Evolutionary conservation across 345 rosid species (phyloP).

Genomic region (Lepidium africanum): DNA sequence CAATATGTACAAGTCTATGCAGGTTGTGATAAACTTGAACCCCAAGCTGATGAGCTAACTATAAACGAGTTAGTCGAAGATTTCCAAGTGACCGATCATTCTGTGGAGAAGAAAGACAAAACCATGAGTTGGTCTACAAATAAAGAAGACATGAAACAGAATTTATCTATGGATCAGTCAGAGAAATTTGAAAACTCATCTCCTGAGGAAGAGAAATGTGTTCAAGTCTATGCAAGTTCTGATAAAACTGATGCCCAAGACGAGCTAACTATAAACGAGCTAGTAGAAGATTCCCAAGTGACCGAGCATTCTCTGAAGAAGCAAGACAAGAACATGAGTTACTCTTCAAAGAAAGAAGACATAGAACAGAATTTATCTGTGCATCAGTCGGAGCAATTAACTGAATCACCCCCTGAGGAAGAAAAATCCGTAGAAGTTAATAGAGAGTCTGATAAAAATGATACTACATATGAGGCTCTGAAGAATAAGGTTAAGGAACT

Average conservation of each 20-base stretch:
- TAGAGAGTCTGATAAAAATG: neutral
- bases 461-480: constrained; percentile 37
- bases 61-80: neutral
- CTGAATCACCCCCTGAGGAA: neutral
- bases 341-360: constrained; percentile 4
- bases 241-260: neutral
- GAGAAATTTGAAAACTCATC: neutral
- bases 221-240: neutral
- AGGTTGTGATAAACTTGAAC: neutral
- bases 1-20: neutral
- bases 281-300: neutral
- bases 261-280: neutral
- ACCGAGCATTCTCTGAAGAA: neutral
- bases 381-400: neutral
- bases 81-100: neutral
- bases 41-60: neutral
- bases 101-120: neutral
- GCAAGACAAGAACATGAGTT: neutral
- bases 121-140: neutral
- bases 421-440: neutral
- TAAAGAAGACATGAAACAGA: neutral
- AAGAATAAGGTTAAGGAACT: constrained; percentile 54
- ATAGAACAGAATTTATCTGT: neutral
- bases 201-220: neutral
- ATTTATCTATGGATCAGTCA: neutral